A percentile compares a stretch with the other conserved stretches of the same genome.
Evolutionary conservation across 306 rosid species (phyloP).

Genomic region (Prunus dulcis): DNA sequence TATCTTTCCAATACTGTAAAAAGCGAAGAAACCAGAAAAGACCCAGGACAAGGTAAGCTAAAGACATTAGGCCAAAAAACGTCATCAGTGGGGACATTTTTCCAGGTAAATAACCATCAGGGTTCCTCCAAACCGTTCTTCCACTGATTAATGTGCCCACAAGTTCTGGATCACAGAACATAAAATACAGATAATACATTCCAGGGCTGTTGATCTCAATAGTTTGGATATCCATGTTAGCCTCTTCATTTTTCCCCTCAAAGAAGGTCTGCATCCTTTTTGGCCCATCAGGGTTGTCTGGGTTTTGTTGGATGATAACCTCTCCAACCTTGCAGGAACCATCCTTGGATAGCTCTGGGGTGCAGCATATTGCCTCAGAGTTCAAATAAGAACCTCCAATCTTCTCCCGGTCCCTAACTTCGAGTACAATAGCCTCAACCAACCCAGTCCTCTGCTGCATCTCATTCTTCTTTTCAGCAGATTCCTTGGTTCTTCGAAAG

Average conservation of each 20-base stretch:
- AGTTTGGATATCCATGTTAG: constrained; percentile 48
- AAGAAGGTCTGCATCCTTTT: constrained; percentile 61
- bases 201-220: constrained; percentile 62
- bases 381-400: constrained; percentile 68
- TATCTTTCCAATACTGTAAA: constrained; percentile 60
- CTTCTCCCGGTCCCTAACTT: constrained; percentile 53
- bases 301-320: constrained; percentile 57
- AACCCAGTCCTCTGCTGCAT: constrained; percentile 74
- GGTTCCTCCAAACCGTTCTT: constrained; percentile 77
- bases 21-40: constrained; percentile 67
- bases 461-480: constrained; percentile 46
- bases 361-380: constrained; percentile 66
- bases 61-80: constrained; percentile 66
- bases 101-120: constrained; percentile 72
- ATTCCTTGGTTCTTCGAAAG: constrained; percentile 55
- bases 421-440: constrained; percentile 64
- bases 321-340: constrained; percentile 74
- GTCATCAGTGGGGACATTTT: constrained; percentile 71
- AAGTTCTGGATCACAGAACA: constrained; percentile 78
- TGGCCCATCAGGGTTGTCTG: constrained; percentile 46
- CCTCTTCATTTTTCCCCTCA: constrained; percentile 55
- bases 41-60: constrained; percentile 64
- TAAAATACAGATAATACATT: constrained; percentile 69
- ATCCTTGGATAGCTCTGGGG: constrained; percentile 57
- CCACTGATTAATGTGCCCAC: constrained; percentile 53